Evolutionary conservation across 805 yeast species (phyloP).

Genomic region (Pichia nakasei): DNA sequence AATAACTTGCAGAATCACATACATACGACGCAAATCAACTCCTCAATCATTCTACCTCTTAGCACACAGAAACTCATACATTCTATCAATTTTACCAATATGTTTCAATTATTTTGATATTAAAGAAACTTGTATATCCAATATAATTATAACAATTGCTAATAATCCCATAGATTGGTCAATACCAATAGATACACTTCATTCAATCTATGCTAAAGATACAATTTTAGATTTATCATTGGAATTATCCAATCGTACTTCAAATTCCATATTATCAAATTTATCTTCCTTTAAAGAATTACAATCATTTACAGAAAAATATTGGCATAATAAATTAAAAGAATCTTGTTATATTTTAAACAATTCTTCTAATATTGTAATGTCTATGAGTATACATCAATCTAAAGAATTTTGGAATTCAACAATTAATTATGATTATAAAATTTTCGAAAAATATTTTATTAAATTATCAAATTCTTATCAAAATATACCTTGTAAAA

Average conservation of each 20-base stretch:
- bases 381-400: constrained; percentile 61
- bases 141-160: background rate
- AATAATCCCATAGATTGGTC: background rate
- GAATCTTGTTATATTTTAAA: constrained; percentile 70
- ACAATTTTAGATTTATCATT: background rate
- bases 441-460: constrained; percentile 15
- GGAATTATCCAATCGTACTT: background rate
- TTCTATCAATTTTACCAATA: constrained; percentile 28
- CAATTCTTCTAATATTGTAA: constrained; percentile 73
- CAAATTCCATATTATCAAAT: background rate
- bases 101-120: constrained; percentile 32
- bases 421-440: constrained; percentile 22
- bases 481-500: constrained; percentile 39
- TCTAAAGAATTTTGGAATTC: constrained; percentile 49
- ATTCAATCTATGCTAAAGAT: background rate
- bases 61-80: constrained; percentile 41
- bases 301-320: constrained; percentile 30
- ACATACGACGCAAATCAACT: background rate
- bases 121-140: constrained; percentile 23
- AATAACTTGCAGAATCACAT: background rate
- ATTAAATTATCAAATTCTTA: constrained; percentile 17
- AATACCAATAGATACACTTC: background rate
- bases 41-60: background rate
- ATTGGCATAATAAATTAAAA: constrained; percentile 73
- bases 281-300: constrained; percentile 17